phyloP scores from a whole-genome alignment of 2,329 filamentous ascomycete genomes.

The Daldinia eschscholtzii region DNA sequence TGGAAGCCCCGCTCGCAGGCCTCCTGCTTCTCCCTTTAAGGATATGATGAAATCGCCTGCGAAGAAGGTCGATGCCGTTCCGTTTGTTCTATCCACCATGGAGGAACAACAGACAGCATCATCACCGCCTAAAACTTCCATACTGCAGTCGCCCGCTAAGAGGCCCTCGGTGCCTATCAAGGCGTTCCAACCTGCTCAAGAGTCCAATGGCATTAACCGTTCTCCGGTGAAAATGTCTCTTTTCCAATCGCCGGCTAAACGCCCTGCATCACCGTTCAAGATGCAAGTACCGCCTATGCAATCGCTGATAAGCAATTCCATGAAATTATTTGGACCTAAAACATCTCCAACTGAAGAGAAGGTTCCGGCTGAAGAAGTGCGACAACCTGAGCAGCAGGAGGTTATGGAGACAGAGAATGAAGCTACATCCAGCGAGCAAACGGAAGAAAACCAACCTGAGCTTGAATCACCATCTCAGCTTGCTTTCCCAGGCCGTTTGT shows the following conservation, averaged over 20 bases:
- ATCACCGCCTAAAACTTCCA: conserved; percentile 61
- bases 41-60: conserved; percentile 69
- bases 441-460: conserved; percentile 49
- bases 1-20: conserved; percentile 68
- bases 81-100: conserved; percentile 49
- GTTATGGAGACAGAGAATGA: conserved; percentile 32
- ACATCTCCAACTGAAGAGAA: conserved; percentile 39
- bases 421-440: conserved; percentile 6
- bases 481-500: conserved; percentile 61
- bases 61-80: conserved; percentile 62
- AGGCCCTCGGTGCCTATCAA: conserved; percentile 52
- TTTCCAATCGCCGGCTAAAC: conserved; percentile 51
- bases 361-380: conserved; percentile 22
- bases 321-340: conserved; percentile 36
- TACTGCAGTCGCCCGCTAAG: conserved; percentile 67
- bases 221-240: conserved; percentile 55
- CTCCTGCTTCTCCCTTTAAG: conserved; percentile 65
- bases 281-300: conserved; percentile 37
- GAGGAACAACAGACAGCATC: conserved; percentile 53
- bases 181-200: conserved; percentile 44
- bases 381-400: conserved; percentile 24
- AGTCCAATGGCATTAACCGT: conserved; percentile 50
- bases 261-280: conserved; percentile 49
- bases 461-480: conserved; percentile 55
- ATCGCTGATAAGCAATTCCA: conserved; percentile 25